Percentiles rank a stretch among this genome's conserved stretches.
These are phyloP conservation scores for Vitis riparia DNA, from an alignment of 164 flowering plant genomes.

Conservation along the genomic window DNA sequence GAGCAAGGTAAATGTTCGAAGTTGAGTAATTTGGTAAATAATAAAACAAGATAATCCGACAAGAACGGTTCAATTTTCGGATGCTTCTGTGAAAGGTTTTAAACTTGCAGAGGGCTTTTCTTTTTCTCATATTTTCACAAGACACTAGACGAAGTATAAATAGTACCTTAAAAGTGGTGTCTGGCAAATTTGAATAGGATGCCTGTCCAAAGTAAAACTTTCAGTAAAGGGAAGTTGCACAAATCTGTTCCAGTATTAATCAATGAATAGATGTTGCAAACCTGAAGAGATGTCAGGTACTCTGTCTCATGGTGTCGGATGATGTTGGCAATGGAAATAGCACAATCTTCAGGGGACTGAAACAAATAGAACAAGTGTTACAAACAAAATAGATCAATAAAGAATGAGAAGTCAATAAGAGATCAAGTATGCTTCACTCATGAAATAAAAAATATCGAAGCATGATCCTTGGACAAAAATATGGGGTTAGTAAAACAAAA, in stretches of 20 bases:
- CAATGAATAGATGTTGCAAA: conserved; percentile 11
- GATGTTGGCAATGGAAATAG: conserved; percentile 60
- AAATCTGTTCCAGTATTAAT: background rate
- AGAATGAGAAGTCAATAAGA: background rate
- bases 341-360: conserved; percentile 88
- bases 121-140: too few relatives aligned
- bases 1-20: too few relatives aligned
- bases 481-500: background rate
- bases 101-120: too few relatives aligned
- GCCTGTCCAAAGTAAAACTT: conserved; percentile 49
- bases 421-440: background rate
- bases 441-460: background rate
- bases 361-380: conserved; percentile 17
- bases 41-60: too few relatives aligned
- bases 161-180: conserved; percentile 91
- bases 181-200: conserved; percentile 85
- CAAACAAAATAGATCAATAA: background rate
- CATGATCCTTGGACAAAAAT: background rate
- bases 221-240: conserved; percentile 18
- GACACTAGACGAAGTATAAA: background rate
- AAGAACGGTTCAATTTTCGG: too few relatives aligned
- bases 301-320: conserved; percentile 92
- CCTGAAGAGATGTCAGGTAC: conserved; percentile 89
- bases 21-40: too few relatives aligned
- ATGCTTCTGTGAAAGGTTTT: too few relatives aligned